phyloP scores from a whole-genome alignment of 768 basidiomycete genomes.

The Gloeophyllum trabeum region DNA sequence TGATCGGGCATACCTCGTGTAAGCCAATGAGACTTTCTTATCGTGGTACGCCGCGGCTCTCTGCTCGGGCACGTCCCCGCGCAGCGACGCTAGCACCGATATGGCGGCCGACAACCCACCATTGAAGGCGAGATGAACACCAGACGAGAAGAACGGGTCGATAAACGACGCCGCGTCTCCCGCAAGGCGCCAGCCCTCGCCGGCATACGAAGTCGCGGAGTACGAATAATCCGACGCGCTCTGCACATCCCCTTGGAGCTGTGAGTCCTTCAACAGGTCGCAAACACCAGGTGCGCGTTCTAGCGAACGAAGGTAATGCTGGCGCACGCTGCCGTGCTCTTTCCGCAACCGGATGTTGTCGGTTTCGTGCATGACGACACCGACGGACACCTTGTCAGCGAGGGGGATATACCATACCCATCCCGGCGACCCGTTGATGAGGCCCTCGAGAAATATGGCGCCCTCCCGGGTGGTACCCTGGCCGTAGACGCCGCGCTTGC shows the following conservation, averaged over 20 bases:
- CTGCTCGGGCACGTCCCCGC: constrained; percentile 31
- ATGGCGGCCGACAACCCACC: constrained; percentile 35
- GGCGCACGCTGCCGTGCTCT: too few species aligned
- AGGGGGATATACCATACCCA: constrained; percentile 69
- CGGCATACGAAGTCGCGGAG: constrained; percentile 19
- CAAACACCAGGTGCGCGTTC: constrained; percentile 21
- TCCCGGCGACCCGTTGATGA: constrained; percentile 39
- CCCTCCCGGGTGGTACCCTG: constrained; percentile 19
- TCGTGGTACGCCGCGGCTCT: constrained; percentile 31
- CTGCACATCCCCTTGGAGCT: constrained; percentile 15
- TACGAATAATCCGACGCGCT: constrained; percentile 27
- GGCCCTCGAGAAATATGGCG: constrained; percentile 45
- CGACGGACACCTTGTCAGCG: constrained; percentile 51
- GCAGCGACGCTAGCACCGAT: constrained; percentile 34
- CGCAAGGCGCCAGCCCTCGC: constrained; percentile 20
- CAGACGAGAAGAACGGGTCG: constrained; percentile 54
- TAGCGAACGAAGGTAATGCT: constrained; percentile 17
- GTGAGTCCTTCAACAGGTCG: constrained; percentile 13
- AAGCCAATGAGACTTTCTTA: constrained; percentile 30
- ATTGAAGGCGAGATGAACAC: constrained; percentile 40
- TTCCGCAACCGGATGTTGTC: constrained; percentile 36
- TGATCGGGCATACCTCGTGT: constrained; percentile 26
- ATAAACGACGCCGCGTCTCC: constrained; percentile 42
- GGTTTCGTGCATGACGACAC: constrained; percentile 44
- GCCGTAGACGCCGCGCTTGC: constrained; percentile 16